Base-by-base conservation (phyloP, 352 stramenopile species). In the Phytophthora europaea region DNA sequence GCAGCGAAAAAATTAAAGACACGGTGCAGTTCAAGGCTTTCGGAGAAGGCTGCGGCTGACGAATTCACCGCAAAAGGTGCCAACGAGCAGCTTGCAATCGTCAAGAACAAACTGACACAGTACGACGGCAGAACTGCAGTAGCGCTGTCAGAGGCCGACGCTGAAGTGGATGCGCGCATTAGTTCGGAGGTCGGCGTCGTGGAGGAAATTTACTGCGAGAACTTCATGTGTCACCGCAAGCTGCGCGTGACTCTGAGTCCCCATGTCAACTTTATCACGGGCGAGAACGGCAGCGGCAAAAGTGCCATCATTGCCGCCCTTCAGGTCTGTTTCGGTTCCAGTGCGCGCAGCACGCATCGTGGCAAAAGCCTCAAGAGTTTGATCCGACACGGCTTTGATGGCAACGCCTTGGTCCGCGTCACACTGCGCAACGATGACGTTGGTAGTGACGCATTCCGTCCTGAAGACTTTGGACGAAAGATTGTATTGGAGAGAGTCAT, bases 141-240 rank as follows among this genome's bases (percentile, higher is more conserved):
- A 16, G 51, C 38, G 28, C 34, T 50, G 5, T 63, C 20, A 18
- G 40, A 59, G 10, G 2, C 47, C 6, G 23, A 22, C 22, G 15
- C 26, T 74, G 59, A 18, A 48, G 40, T 9, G 33, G 59, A 78
- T 50, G 56, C 70, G 10, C 60, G 63, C 43, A 78, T 59, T 15
- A 63, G 78, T 53, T 87, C 74, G n/a, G 87, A 99, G 72, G 96
- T 98, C 66, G 98, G 98, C 5, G 88, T 99, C 38, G 97, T 99
- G 45, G 85, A 97, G 20, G 89, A 97, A 69, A 97, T 99, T 34
- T 98, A 98, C 82, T 94, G 95, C 54, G 94, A 99, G 73, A 99
- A 99, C 75, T 99, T 99, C 79, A 99, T 99, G 98, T 99, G 97
- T 78, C 97, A 99, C 71, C 91, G 90, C 58, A 98, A 98, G 66